A percentile compares a stretch with the other conserved stretches of the same genome.
Evolutionary conservation across 2,329 filamentous ascomycete genomes (phyloP).

Genomic region (Sporothrix curviconia): DNA sequence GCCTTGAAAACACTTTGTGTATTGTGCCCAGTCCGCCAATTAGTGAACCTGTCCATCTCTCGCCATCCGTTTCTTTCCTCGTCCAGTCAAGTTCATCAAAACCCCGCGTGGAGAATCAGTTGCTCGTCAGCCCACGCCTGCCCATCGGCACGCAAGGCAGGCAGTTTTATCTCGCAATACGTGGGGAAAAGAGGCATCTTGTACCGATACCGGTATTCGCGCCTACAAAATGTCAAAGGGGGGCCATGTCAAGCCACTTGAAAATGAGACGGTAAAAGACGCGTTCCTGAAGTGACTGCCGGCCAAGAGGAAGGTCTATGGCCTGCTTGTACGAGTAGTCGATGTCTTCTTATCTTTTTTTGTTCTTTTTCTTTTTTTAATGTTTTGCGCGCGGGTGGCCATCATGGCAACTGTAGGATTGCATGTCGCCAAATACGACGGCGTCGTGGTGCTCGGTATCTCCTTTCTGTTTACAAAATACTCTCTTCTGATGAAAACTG

Average conservation of each 20-base stretch:
- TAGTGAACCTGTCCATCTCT: background rate
- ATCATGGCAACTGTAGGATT: too few relatives aligned
- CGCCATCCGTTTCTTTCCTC: background rate
- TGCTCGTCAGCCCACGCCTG: slow-evolving; percentile 1
- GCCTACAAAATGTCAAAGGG: too few relatives aligned
- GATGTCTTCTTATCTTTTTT: background rate
- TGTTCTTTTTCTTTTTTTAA: too few relatives aligned
- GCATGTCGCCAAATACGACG: background rate
- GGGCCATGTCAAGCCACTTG: too few relatives aligned
- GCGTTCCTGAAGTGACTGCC: background rate
- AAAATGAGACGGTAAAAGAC: background rate
- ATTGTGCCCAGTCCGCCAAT: background rate
- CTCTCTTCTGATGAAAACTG: background rate
- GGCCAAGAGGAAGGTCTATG: too few relatives aligned
- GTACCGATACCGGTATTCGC: too few relatives aligned
- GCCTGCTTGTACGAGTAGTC: too few relatives aligned
- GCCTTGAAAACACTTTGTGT: background rate
- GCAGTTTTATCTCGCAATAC: background rate
- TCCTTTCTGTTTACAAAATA: background rate
- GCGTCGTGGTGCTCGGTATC: background rate
- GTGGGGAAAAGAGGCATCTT: background rate
- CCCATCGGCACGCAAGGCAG: slow-evolving; percentile 3
- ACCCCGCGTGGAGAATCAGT: background rate
- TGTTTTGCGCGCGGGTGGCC: too few relatives aligned
- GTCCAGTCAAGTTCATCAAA: background rate